phyloP scores from a whole-genome alignment of 768 basidiomycete species.

The Termitomyces heimii region DNA sequence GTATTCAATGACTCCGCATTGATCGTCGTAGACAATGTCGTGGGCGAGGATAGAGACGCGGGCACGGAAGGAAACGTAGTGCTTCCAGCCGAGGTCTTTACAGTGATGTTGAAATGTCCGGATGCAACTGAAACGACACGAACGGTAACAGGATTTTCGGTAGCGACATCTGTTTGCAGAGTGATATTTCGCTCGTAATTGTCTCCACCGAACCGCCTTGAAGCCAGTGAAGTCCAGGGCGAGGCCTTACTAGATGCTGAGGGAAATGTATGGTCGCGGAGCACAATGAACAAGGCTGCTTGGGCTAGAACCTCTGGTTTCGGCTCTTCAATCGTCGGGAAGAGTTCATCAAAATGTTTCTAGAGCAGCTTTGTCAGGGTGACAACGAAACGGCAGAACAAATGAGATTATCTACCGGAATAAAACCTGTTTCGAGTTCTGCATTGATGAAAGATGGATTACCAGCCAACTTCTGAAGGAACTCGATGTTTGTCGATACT shows the following conservation, averaged over 20 bases:
- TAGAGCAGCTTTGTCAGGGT: constrained; percentile 21
- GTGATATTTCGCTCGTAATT: constrained; percentile 54
- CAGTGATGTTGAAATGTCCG: constrained; percentile 49
- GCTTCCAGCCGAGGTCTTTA: constrained; percentile 26
- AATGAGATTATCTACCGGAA: constrained; percentile 43
- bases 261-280: constrained; percentile 48
- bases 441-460: constrained; percentile 71
- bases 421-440: constrained; percentile 91
- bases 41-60: constrained; percentile 50
- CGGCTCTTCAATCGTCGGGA: constrained; percentile 58
- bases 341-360: constrained; percentile 83
- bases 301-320: constrained; percentile 65
- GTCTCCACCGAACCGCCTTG: constrained; percentile 78
- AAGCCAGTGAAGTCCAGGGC: constrained; percentile 67
- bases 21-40: constrained; percentile 49
- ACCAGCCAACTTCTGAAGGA: constrained; percentile 71
- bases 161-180: constrained; percentile 51
- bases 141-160: constrained; percentile 35
- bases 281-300: constrained; percentile 69
- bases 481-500: constrained; percentile 88
- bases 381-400: neutral
- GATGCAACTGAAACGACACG: constrained; percentile 30
- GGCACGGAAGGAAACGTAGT: constrained; percentile 43
- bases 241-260: constrained; percentile 25
- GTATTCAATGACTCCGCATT: constrained; percentile 41